Evolutionary conservation across 2,329 filamentous ascomycete species (phyloP), one percentile per base, ranked within the genome.

Genomic region (Ceratocystis eucalypticola): DNA sequence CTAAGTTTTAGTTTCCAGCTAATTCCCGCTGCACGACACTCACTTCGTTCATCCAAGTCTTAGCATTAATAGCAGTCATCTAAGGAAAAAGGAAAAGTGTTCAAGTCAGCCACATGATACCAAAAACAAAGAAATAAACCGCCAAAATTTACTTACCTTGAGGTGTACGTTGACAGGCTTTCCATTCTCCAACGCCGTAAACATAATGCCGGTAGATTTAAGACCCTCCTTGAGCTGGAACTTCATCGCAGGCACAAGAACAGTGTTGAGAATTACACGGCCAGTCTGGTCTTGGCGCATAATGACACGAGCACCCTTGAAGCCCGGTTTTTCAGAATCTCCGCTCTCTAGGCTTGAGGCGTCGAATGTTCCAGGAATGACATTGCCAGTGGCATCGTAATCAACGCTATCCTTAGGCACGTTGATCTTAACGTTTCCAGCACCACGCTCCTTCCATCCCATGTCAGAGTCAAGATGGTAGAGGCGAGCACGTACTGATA

Each of bases 221-320:
- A 88, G 82, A 53, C 83, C 84, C 37, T 89, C 86, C 71, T 88
- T 88, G 64, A 91, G 84, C 68, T 91, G 87, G 72, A 95, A 90
- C 57, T 85, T 84, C 82, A 95, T 88, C 4, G 86, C 84, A 67
- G 89, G 87, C 68, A 91, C 83, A 68, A 97, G 81, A 0, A 86
- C 84, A 0, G 88, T 90, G 76, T 97, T 97, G 63, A 97, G 79
- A 69, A 96, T 86, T 65, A 97, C 85, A 25, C 91, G 84, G 72
- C 92, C 86, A 0, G 90, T 94, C 68, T 91, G 91, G 72, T 96
- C 92, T 70, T 95, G 91, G 20, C 93, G 87, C 85, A 96, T 91
- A 69, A 97, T 83, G 70, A 97, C 83, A 53, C 93, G 88, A 28
- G 87, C 81, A 66, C 84, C 78, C 70, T 81, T 81, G 64, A 78